These are phyloP conservation scores for Lipomyces japonicus DNA, from an alignment of 805 yeast species.

Conservation along the genomic window DNA sequence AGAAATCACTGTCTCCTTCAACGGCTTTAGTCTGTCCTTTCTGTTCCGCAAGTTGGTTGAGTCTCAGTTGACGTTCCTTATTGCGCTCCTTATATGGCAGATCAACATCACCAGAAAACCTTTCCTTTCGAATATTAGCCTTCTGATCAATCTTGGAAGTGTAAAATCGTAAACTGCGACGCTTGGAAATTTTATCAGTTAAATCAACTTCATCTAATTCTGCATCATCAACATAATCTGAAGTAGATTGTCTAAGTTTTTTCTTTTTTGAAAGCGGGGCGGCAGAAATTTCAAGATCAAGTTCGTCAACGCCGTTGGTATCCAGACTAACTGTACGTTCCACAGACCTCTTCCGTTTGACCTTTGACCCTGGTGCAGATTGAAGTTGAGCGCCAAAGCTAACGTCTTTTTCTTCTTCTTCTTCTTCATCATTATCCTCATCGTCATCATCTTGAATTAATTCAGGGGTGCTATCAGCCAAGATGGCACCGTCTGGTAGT, in stretches of 20 bases:
- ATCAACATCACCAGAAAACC: slow-evolving; percentile 78
- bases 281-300: slow-evolving; percentile 52
- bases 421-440: slow-evolving; percentile 29
- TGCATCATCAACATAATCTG: slow-evolving; percentile 62
- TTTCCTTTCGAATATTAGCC: slow-evolving; percentile 52
- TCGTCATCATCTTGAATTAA: slow-evolving; percentile 27
- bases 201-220: slow-evolving; percentile 75
- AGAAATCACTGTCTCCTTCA: slow-evolving; percentile 31
- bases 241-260: slow-evolving; percentile 37
- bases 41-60: slow-evolving; percentile 80
- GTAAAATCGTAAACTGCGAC: slow-evolving; percentile 84
- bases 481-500: slow-evolving; percentile 40
- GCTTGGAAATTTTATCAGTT: slow-evolving; percentile 78
- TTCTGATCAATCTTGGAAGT: slow-evolving; percentile 94
- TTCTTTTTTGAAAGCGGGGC: slow-evolving; percentile 46
- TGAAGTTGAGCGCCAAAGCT: slow-evolving; percentile 10
- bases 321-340: slow-evolving; percentile 21
- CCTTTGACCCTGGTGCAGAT: slow-evolving; percentile 2
- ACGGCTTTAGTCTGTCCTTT: slow-evolving; percentile 62
- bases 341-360: slow-evolving; percentile 24
- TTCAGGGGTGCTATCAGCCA: slow-evolving; percentile 13
- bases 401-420: slow-evolving; percentile 33
- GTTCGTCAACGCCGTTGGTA: slow-evolving; percentile 36
- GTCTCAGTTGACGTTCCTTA: slow-evolving; percentile 83
- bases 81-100: slow-evolving; percentile 87